Evolutionary conservation across 345 rosid species (phyloP).

Genomic region (Raphanus sativus): DNA sequence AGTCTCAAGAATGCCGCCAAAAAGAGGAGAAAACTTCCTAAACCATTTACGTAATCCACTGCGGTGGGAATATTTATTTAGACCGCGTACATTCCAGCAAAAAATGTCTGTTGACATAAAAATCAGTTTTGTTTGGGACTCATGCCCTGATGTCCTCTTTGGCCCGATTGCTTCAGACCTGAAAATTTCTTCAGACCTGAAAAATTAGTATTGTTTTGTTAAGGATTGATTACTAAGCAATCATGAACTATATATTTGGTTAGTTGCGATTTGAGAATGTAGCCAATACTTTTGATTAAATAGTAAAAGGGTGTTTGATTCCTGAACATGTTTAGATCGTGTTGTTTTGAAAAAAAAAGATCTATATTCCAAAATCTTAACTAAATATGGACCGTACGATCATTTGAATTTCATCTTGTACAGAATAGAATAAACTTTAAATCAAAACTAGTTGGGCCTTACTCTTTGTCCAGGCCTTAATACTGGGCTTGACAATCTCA

Average conservation of each 20-base stretch:
- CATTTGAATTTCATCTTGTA: neutral
- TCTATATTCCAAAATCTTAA: too few species aligned
- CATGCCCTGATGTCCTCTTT: too few species aligned
- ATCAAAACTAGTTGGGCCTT: neutral
- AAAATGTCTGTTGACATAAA: too few species aligned
- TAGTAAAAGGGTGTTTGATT: neutral
- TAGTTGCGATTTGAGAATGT: neutral
- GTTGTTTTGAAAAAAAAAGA: neutral
- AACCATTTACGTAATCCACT: too few species aligned
- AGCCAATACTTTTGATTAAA: neutral
- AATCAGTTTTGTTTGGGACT: too few species aligned
- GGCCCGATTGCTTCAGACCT: too few species aligned
- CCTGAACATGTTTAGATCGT: neutral
- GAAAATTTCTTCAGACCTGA: too few species aligned
- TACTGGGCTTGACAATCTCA: neutral
- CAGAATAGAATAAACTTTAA: neutral
- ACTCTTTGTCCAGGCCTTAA: neutral
- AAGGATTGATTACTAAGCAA: neutral
- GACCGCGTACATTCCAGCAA: too few species aligned
- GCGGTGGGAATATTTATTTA: too few species aligned
- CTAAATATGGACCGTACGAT: too few species aligned
- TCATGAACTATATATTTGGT: neutral
- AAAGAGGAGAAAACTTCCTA: too few species aligned
- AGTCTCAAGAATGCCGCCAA: too few species aligned
- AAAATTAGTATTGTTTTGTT: neutral